A percentile compares a stretch with the other conserved stretches of the same genome.
These are phyloP conservation scores for Abrus pulchellus DNA, from an alignment of 306 rosid genomes.

Conservation along the genomic window DNA sequence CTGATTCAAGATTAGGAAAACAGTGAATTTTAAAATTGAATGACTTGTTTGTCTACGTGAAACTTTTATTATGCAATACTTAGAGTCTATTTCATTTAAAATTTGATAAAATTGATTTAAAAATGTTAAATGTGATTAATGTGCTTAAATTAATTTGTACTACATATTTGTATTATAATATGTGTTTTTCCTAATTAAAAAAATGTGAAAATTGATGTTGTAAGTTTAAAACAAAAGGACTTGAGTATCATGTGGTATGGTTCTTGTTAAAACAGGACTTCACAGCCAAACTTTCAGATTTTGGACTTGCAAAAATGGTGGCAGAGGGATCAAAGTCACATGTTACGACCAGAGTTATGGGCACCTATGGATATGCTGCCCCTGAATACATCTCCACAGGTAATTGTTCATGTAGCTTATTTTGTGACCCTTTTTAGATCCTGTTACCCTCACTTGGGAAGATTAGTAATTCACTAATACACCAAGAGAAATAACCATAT, in stretches of 20 bases:
- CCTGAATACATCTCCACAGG: slow-evolving; percentile 7
- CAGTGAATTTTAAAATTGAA: too few species aligned
- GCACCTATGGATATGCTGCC: slow-evolving; percentile 2
- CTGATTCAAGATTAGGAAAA: too few species aligned
- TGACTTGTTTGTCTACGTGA: too few species aligned
- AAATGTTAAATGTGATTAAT: too few species aligned
- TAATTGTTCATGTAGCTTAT: not conserved
- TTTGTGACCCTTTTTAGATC: not conserved
- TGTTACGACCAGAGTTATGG: slow-evolving; percentile 4
- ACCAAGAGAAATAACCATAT: not conserved
- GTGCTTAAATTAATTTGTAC: too few species aligned
- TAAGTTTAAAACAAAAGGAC: too few species aligned
- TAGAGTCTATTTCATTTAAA: too few species aligned
- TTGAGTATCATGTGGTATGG: not conserved
- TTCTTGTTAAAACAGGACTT: not conserved
- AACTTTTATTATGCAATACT: too few species aligned
- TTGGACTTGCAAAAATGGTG: slow-evolving; percentile 8
- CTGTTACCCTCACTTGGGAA: not conserved
- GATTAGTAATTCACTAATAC: not conserved
- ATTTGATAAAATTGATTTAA: too few species aligned
- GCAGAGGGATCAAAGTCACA: slow-evolving; percentile 10
- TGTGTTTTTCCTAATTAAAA: too few species aligned
- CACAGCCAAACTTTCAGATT: slow-evolving; percentile 2
- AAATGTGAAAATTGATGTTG: too few species aligned
- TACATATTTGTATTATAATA: too few species aligned